Base-by-base conservation (phyloP, 768 basidiomycete genomes). In the Tylopilus felleus region DNA sequence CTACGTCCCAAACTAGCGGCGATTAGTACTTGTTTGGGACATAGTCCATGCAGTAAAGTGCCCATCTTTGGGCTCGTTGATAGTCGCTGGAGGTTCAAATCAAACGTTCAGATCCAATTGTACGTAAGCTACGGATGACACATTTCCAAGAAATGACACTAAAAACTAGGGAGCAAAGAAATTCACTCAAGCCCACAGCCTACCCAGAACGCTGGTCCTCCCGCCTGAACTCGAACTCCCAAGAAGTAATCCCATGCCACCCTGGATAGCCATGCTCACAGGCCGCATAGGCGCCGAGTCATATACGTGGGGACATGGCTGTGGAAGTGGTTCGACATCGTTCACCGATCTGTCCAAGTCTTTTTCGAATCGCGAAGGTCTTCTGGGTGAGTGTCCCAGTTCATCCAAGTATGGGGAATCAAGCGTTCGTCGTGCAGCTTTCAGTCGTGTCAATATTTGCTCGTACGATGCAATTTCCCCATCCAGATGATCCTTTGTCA, bases 231-330 rank as follows among this genome's bases (percentile, higher is more conserved):
- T 56, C 21, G 65, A 56, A n/a, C 60, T 59, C 22, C 81, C 79
- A 8, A 87, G 65, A 40, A 89, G 72, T 63, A 86, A 74, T 12
- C 83, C 81, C 29, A 88, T 78, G n/a, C 86, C 85, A 53, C 82
- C 83, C 62, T 87, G 85, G 16, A 90, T 83, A 22, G 85, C 88
- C 36, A 81, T 80, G 63, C 84, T 86, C 21, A 89, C 88, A 8
- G 86, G 85, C 17, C 84, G 73, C 83, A 89, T 86, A 19, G 86
- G 84, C 17, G 83, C 77, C 17, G 84, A 81, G 65, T 92, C 90
- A 60, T 80, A 90, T 1, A 89, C 85, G 67, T 92, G 89, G 9
- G 88, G 87, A 54, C 82, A 85, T 3, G 90, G 89, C 65, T 90
- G 88, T 8, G 77, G 75, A n/a, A 91, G 75, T 10, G 70, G 64